phyloP scores from a whole-genome alignment of 768 basidiomycete species.

The Mycena rebaudengoi region DNA sequence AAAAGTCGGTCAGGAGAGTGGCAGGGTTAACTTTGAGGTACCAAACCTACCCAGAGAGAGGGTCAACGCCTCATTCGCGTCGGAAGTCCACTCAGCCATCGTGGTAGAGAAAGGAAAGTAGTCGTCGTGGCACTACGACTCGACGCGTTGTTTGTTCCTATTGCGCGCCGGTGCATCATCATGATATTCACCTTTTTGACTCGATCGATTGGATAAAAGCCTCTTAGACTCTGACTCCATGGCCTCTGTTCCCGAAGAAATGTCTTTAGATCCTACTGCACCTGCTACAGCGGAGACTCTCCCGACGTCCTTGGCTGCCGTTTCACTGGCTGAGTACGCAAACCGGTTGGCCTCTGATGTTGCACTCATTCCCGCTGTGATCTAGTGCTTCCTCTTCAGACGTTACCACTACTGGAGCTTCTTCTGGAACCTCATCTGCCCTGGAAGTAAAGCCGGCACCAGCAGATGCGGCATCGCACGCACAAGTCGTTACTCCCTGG shows the following conservation, averaged over 20 bases:
- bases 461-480: constrained; percentile 41
- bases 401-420: constrained; percentile 24
- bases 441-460: constrained; percentile 9
- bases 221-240: constrained; percentile 1
- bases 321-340: constrained; percentile 42
- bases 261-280: constrained; percentile 35
- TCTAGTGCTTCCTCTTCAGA: constrained; percentile 16
- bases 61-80: constrained; percentile 80
- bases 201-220: neutral
- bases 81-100: constrained; percentile 78
- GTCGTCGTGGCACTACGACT: neutral
- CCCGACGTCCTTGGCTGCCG: constrained; percentile 32
- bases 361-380: constrained; percentile 10
- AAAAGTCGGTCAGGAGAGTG: neutral
- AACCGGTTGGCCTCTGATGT: neutral
- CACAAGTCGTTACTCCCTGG: constrained; percentile 95
- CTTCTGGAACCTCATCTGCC: constrained; percentile 7
- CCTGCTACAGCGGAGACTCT: constrained; percentile 36
- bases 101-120: neutral
- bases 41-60: constrained; percentile 74
- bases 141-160: constrained; percentile 22
- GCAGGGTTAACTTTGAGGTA: neutral
- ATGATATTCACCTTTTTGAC: neutral
- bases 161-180: neutral
- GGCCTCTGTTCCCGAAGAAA: constrained; percentile 30